Percentiles rank a stretch among this genome's conserved stretches.
phyloP scores from a whole-genome alignment of 306 rosid species.

The Boehmeria nivea region DNA sequence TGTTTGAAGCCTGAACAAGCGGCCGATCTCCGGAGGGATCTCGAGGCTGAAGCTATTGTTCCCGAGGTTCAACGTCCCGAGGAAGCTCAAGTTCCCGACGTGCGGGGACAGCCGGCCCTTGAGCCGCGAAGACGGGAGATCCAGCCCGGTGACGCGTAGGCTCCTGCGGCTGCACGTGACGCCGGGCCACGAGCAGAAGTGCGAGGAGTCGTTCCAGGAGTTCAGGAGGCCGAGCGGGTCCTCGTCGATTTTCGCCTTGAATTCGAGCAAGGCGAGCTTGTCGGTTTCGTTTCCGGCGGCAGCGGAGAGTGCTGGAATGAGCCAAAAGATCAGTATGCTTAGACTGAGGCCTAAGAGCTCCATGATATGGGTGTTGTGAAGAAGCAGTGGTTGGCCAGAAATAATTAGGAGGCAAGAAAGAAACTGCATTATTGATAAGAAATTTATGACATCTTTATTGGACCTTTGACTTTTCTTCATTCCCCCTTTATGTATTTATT shows the following conservation, averaged over 20 bases:
- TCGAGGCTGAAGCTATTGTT: constrained; percentile 11
- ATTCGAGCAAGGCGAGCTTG: neutral
- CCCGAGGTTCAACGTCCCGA: constrained; percentile 1
- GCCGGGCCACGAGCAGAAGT: constrained; percentile 29
- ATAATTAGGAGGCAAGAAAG: too few relatives aligned
- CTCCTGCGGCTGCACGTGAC: constrained; percentile 14
- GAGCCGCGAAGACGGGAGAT: constrained; percentile 8
- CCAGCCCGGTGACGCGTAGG: constrained; percentile 13
- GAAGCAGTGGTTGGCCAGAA: too few relatives aligned
- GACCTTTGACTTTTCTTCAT: too few relatives aligned
- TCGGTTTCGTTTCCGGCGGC: neutral
- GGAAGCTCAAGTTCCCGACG: constrained; percentile 27
- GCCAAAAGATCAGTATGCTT: too few relatives aligned
- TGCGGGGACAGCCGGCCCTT: constrained; percentile 10
- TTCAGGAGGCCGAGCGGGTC: neutral
- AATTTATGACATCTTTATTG: too few relatives aligned
- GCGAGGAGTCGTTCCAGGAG: constrained; percentile 28
- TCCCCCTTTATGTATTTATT: too few relatives aligned
- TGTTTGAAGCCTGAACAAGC: constrained; percentile 3
- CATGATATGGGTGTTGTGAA: too few relatives aligned
- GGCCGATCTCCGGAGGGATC: constrained; percentile 27
- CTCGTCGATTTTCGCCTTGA: neutral
- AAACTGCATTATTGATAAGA: too few relatives aligned
- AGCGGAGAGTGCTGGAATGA: neutral
- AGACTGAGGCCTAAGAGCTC: too few relatives aligned